Base-by-base conservation (phyloP, 192 early-diverging fungal species). In the Coemansia sp. region DNA sequence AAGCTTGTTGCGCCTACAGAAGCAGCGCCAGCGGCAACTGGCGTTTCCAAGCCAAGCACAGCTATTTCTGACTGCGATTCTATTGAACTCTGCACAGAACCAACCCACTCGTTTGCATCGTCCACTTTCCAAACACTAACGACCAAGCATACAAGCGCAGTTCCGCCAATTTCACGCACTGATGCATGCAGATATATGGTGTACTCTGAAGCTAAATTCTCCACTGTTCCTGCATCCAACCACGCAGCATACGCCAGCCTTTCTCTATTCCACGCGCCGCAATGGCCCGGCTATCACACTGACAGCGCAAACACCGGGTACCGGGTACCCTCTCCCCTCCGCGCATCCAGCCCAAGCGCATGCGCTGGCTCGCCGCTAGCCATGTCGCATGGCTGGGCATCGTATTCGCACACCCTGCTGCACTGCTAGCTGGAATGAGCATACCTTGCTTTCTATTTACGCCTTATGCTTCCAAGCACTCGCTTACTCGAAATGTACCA, bases 151-250 rank as follows among this genome's bases (percentile, higher is more conserved):
- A 26, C 44, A 9, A 11, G 38, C 10, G 31, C 57, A 23, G 34
- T 40, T 31, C 45, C 51, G 43, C 12, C 40, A 7, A 17, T 43
- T 28, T 45, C 62, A 0, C 41, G 17, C 14, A 58, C 66, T 2
- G 63, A 66, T 34, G 42, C 74, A 21, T 60, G 56, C 12, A 63
- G 74, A 26, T 76, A 76, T 43, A 76, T 76, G 67, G 55, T 60
- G 30, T 76, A 66, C 39, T 76, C 74, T 1, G 74, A 76, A 15
- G 67, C 66, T 28, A 61, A 36, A 32, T 76, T 76, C 26, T 49
- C 66, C 3, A 3, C 56, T 8, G 55, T 56, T 28, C 42, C 50
- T 18, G 23, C 20, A 3, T 26, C 53, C 10, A 56, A 16, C 18
- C 54, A 26, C 20, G 0, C 44, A 7, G 46, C 37, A 0, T 47